Evolutionary conservation across 306 rosid species (phyloP).

Genomic region (Fagus crenata): DNA sequence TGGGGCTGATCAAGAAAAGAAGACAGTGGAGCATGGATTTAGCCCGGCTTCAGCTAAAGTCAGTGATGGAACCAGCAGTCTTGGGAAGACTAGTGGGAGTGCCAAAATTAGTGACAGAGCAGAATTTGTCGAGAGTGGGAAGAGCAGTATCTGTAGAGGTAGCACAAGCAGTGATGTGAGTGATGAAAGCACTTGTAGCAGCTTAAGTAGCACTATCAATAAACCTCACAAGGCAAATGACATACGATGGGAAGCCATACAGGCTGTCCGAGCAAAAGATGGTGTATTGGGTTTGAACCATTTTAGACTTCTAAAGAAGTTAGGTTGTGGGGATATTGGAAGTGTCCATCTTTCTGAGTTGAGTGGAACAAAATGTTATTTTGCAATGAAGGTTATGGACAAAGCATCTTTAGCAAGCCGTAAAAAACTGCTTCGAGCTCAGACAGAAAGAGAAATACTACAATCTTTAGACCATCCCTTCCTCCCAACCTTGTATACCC

Average conservation of each 20-base stretch:
- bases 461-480: slow-evolving; percentile 60
- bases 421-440: slow-evolving; percentile 56
- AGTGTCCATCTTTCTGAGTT: slow-evolving; percentile 55
- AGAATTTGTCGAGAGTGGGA: slow-evolving; percentile 53
- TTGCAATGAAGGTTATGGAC: slow-evolving; percentile 61
- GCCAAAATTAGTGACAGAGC: slow-evolving; percentile 35
- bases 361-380: slow-evolving; percentile 53
- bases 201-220: slow-evolving; percentile 52
- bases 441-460: slow-evolving; percentile 56
- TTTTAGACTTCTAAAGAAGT: slow-evolving; percentile 53
- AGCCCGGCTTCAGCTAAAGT: slow-evolving; percentile 33
- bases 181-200: slow-evolving; percentile 59
- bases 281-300: slow-evolving; percentile 47
- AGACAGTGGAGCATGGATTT: slow-evolving; percentile 20
- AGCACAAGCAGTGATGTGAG: slow-evolving; percentile 57
- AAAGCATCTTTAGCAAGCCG: slow-evolving; percentile 52
- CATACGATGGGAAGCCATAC: slow-evolving; percentile 57
- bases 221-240: slow-evolving; percentile 63
- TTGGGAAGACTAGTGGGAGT: slow-evolving; percentile 45
- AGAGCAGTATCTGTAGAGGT: slow-evolving; percentile 59
- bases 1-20: slow-evolving; percentile 36
- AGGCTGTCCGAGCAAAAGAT: slow-evolving; percentile 47
- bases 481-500: slow-evolving; percentile 50
- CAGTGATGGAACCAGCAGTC: slow-evolving; percentile 43
- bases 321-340: slow-evolving; percentile 62